Base-by-base conservation (phyloP, 805 yeast species). In the Barnettozyma salicaria region DNA sequence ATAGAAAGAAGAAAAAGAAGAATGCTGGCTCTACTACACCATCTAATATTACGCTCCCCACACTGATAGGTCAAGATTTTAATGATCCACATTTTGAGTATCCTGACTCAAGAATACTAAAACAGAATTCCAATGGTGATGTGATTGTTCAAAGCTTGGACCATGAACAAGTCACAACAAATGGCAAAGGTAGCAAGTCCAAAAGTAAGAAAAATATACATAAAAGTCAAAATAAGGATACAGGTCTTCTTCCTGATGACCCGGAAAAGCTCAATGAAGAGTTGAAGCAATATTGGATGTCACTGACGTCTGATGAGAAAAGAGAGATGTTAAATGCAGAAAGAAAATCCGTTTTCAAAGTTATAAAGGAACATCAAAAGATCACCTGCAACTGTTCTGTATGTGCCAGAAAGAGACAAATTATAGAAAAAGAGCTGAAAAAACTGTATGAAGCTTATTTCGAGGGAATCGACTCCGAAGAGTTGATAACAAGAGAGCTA, bases 391-490 rank as follows among this genome's bases (percentile, higher is more conserved):
- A 75, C 40, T 89, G 96, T 55, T 64, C 78, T 4, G 76, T 76
- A 14, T 89, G 96, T 61, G 90, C 89, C 2, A 72, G 84, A 31
- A 79, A 82, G 47, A 76, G 80, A 50, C 59, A 65, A 34, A 76
- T 85, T 12, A 72, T 86, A 44, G 92, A 83, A 52, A 78, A 75
- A 47, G 95, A 85, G 55, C 68, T 88, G 50, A 87, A 79, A 49
- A 73, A 72, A 38, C 71, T 85, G 6, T 86, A 83, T 53, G 80
- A 80, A 43, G 74, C 76, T 13, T 77, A 80, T 50, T 79, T 78
- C 44, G 77, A 73, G 26, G 48, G 52, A 18, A 39, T 50, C 16
- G 53, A 49, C 27, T 32, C 41, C 6, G 40, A 45, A 19, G 43
- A 41, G 18, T 25, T 32, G 11, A 27, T 41, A 10, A 26, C 38